Evolutionary conservation across 768 basidiomycete genomes (phyloP).

Genomic region (Pleurotus cornucopiae): DNA sequence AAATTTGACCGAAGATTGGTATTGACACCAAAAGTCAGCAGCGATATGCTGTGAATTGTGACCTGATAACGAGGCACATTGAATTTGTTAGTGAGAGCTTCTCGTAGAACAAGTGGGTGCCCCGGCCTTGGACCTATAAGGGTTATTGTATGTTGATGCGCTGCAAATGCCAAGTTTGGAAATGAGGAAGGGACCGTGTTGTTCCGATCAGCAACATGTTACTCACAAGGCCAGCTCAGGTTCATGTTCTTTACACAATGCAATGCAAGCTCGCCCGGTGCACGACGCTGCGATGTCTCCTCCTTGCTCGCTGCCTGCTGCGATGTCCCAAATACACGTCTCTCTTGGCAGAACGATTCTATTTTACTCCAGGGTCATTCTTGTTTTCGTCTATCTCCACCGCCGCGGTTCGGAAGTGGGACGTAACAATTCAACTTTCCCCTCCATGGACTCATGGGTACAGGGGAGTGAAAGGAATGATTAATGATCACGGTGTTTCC

Average conservation of each 20-base stretch:
- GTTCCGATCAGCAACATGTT: conserved; percentile 9
- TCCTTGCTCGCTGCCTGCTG: background rate
- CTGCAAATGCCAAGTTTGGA: background rate
- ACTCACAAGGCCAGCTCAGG: background rate
- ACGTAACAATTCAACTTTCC: conserved; percentile 18
- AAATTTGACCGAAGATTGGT: background rate
- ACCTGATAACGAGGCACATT: background rate
- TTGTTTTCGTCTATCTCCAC: conserved; percentile 21
- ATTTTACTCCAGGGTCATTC: conserved; percentile 2
- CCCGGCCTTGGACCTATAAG: conserved; percentile 6
- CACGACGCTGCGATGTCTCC: background rate
- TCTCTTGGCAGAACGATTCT: background rate
- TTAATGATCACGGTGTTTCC: conserved; percentile 26
- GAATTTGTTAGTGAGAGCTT: conserved; percentile 2
- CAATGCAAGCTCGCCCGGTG: background rate
- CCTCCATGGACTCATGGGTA: conserved; percentile 31
- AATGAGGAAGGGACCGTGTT: conserved; percentile 4
- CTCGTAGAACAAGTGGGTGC: conserved; percentile 6
- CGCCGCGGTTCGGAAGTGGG: conserved; percentile 31
- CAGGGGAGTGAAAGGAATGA: conserved; percentile 12
- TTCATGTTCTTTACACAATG: background rate
- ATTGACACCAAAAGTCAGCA: conserved; percentile 5
- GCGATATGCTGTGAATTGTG: background rate
- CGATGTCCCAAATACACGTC: background rate
- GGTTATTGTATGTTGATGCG: conserved; percentile 6